phyloP scores from a whole-genome alignment of 2,329 filamentous ascomycete genomes.

The Fusarium sp. region DNA sequence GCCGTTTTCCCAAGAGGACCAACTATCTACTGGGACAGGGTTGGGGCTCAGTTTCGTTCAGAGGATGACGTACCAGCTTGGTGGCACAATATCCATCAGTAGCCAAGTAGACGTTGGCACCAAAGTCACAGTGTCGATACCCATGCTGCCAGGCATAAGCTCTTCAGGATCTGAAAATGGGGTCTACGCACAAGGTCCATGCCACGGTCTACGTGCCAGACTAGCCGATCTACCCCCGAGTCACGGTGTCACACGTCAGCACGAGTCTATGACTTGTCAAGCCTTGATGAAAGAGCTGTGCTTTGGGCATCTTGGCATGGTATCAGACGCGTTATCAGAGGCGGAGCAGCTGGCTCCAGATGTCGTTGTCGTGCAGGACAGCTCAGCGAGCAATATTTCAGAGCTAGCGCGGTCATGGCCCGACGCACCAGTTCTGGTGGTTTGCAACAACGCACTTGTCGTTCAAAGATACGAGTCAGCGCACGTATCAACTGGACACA shows the following conservation, averaged over 20 bases:
- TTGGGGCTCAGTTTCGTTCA: conserved; percentile 73
- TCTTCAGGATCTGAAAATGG: neutral
- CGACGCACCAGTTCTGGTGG: conserved; percentile 40
- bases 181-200: neutral
- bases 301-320: conserved; percentile 6
- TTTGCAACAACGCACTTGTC: conserved; percentile 46
- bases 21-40: conserved; percentile 67
- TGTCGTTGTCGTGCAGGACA: conserved; percentile 34
- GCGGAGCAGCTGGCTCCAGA: conserved; percentile 27
- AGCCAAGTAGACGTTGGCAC: conserved; percentile 54
- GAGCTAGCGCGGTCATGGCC: neutral
- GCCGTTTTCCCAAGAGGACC: conserved; percentile 72
- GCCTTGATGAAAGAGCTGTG: neutral
- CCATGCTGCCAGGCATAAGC: conserved; percentile 25
- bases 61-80: conserved; percentile 65
- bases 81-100: conserved; percentile 66
- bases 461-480: conserved; percentile 39
- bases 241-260: accelerated
- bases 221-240: neutral
- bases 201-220: neutral
- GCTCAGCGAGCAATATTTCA: neutral
- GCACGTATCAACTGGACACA: conserved; percentile 10
- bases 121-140: conserved; percentile 47
- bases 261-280: neutral
- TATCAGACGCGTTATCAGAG: neutral